Conservation (phyloP, 305 asterid genomes). For the Caryopteris hybrid region DNA sequence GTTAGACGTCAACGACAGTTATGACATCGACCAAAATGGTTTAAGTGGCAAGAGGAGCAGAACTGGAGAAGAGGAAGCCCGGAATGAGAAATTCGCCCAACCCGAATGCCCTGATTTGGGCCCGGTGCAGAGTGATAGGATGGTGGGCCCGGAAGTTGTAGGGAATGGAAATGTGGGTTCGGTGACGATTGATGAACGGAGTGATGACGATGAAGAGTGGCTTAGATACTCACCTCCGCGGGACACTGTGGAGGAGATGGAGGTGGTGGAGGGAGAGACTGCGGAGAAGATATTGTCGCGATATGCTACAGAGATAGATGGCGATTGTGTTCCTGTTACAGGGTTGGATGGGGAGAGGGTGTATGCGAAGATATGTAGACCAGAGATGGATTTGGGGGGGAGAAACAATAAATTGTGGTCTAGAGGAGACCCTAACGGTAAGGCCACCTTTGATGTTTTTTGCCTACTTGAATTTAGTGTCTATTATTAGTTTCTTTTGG, state of each 20-base stretch:
- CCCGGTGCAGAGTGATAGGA: slow-evolving; percentile 18
- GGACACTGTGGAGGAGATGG: slow-evolving; percentile 37
- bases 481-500: neutral
- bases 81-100: neutral
- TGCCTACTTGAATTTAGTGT: neutral
- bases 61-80: slow-evolving; percentile 25
- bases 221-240: slow-evolving; percentile 47
- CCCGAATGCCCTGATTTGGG: slow-evolving; percentile 2
- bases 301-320: slow-evolving; percentile 70
- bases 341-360: slow-evolving; percentile 95
- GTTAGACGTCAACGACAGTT: neutral
- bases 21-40: neutral
- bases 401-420: slow-evolving; percentile 42
- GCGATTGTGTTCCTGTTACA: slow-evolving; percentile 83
- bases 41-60: slow-evolving; percentile 44
- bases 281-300: slow-evolving; percentile 64
- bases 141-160: neutral
- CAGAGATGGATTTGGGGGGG: slow-evolving; percentile 36
- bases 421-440: slow-evolving; percentile 46
- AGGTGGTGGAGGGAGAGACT: slow-evolving; percentile 35
- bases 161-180: slow-evolving; percentile 16
- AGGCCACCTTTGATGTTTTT: slow-evolving; percentile 11
- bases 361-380: slow-evolving; percentile 68
- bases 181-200: slow-evolving; percentile 13
- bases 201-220: slow-evolving; percentile 55